phyloP scores from a whole-genome alignment of 495 filamentous ascomycete species.

The Daldinia bambusicola region DNA sequence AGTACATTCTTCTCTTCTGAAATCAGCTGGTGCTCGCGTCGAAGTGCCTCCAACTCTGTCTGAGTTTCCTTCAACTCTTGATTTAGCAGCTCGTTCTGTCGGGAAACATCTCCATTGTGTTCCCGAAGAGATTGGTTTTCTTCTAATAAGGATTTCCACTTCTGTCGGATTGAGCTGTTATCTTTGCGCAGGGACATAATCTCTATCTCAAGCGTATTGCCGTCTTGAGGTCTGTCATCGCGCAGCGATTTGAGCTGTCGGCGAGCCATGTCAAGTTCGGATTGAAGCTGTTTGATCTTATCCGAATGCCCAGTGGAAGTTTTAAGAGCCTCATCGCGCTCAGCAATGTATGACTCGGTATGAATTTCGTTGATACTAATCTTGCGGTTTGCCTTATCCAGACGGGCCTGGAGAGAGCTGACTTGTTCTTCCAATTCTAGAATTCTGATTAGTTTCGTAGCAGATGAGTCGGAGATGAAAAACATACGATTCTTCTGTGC shows the following conservation, averaged over 20 bases:
- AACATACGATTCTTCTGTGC: conserved; percentile 47
- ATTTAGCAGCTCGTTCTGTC: conserved; percentile 53
- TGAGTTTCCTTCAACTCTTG: conserved; percentile 50
- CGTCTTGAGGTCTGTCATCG: conserved; percentile 21
- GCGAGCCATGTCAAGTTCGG: conserved; percentile 53
- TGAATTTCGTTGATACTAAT: conserved; percentile 59
- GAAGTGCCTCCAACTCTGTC: conserved; percentile 50
- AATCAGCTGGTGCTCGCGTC: conserved; percentile 43
- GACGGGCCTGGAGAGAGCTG: conserved; percentile 52
- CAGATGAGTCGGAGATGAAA: neutral
- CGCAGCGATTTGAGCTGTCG: conserved; percentile 49
- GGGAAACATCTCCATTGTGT: conserved; percentile 43
- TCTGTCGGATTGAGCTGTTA: conserved; percentile 47
- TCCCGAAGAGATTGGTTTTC: conserved; percentile 46
- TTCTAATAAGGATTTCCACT: conserved; percentile 41
- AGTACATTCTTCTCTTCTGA: conserved; percentile 52
- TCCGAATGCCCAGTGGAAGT: conserved; percentile 55
- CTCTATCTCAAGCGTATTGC: conserved; percentile 44
- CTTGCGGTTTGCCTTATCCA: conserved; percentile 59
- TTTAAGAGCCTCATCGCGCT: conserved; percentile 60
- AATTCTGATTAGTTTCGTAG: conserved; percentile 4
- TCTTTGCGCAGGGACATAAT: conserved; percentile 49
- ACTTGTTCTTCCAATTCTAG: conserved; percentile 57
- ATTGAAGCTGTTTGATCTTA: conserved; percentile 56
- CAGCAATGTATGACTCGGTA: conserved; percentile 55